These are phyloP conservation scores for Hymenoscyphus occultus DNA, from an alignment of 2,329 filamentous ascomycete genomes.

Conservation along the genomic window DNA sequence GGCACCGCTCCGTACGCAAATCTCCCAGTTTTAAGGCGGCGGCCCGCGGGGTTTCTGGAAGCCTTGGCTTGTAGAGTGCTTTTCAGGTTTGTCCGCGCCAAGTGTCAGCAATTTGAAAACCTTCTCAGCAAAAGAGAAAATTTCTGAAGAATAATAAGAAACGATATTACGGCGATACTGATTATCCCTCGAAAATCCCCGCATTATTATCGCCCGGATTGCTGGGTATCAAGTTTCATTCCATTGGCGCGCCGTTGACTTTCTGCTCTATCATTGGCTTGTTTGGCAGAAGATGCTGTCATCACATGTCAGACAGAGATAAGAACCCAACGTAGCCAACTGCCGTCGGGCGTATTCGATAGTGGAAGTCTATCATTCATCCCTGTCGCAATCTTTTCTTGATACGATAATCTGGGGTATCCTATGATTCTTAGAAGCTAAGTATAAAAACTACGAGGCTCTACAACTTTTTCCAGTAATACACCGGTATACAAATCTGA, in stretches of 20 bases:
- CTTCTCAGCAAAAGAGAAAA: background rate
- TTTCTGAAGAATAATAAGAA: background rate
- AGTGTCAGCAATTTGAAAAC: background rate
- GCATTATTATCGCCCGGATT: background rate
- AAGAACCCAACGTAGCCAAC: conserved; percentile 1
- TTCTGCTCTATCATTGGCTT: background rate
- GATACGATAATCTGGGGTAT: background rate
- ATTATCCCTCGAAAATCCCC: background rate
- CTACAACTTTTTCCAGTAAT: too few species aligned
- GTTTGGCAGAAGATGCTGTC: background rate
- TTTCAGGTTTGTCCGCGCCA: background rate
- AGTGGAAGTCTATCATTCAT: background rate
- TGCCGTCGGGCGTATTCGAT: conserved; percentile 3
- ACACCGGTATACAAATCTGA: too few species aligned
- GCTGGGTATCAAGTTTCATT: background rate
- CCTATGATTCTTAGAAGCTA: background rate
- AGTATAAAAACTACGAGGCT: too few species aligned
- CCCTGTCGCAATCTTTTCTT: background rate
- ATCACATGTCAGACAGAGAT: conserved; percentile 1
- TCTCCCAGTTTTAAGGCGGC: background rate
- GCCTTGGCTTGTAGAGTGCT: conserved; percentile 1
- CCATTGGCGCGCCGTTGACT: background rate
- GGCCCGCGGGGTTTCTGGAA: background rate
- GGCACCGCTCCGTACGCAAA: background rate
- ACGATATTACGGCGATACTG: background rate